Conservation (phyloP, 176 grass and related monocot genomes). For the Raddia guianensis region DNA sequence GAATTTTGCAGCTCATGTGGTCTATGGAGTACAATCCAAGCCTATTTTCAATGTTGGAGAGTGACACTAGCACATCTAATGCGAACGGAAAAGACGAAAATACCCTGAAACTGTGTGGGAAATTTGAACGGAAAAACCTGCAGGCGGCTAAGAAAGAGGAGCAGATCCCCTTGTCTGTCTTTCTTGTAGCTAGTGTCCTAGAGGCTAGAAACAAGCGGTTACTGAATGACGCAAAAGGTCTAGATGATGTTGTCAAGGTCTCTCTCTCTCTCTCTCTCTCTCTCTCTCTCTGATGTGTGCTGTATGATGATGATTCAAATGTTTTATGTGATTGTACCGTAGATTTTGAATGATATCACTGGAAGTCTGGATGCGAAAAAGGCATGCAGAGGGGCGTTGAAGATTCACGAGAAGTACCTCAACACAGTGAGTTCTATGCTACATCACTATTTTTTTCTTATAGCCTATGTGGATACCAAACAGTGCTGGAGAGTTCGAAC, state of each 20-base stretch:
- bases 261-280: constrained; percentile 27
- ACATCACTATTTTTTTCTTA: neutral
- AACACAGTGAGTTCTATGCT: constrained; percentile 50
- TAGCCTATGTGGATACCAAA: neutral
- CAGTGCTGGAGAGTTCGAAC: neutral
- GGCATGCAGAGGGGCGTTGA: constrained; percentile 80
- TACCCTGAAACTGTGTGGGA: constrained; percentile 68
- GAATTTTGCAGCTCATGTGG: constrained; percentile 94
- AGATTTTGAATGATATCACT: constrained; percentile 96
- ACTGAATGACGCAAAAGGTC: constrained; percentile 82
- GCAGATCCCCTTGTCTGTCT: constrained; percentile 69
- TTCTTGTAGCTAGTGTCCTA: constrained; percentile 88
- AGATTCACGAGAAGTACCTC: constrained; percentile 86
- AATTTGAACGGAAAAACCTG: constrained; percentile 74
- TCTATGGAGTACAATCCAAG: constrained; percentile 98
- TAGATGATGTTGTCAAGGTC: constrained; percentile 97
- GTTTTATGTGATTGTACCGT: constrained; percentile 31
- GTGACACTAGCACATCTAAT: constrained; percentile 20
- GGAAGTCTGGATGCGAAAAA: constrained; percentile 92
- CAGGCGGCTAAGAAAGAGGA: constrained; percentile 47
- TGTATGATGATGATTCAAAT: constrained; percentile 33
- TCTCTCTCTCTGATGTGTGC: neutral
- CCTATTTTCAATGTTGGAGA: constrained; percentile 74
- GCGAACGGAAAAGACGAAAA: constrained; percentile 49
- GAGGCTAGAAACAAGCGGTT: constrained; percentile 75